Conservation (phyloP, 805 yeast genomes). For the Metschnikowia dekortorum region DNA sequence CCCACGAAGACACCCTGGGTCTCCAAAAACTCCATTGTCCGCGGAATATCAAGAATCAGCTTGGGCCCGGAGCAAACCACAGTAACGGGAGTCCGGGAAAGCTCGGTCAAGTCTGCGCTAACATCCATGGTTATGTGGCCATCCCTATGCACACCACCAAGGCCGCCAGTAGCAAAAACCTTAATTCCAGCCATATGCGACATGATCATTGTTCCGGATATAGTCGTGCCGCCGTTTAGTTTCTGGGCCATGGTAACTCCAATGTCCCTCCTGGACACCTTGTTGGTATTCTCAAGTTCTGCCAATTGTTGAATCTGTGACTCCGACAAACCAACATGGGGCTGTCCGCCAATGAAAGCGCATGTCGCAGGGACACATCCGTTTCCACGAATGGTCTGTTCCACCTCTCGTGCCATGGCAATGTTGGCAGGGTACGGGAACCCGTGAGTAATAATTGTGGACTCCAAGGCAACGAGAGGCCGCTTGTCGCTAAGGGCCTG, state of each 20-base stretch:
- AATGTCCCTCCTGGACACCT: slow-evolving; percentile 78
- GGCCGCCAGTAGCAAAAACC: slow-evolving; percentile 90
- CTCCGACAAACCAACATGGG: slow-evolving; percentile 59
- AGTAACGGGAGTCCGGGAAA: slow-evolving; percentile 76
- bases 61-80: slow-evolving; percentile 95
- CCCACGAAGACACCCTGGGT: slow-evolving; percentile 88
- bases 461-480: slow-evolving; percentile 81
- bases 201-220: slow-evolving; percentile 82
- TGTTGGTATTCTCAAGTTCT: slow-evolving; percentile 37
- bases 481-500: slow-evolving; percentile 52
- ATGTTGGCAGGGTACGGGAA: slow-evolving; percentile 76
- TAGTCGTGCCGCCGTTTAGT: slow-evolving; percentile 83
- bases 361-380: slow-evolving; percentile 85
- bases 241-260: slow-evolving; percentile 61
- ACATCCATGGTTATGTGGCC: slow-evolving; percentile 74
- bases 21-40: slow-evolving; percentile 82
- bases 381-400: slow-evolving; percentile 48
- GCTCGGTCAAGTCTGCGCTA: slow-evolving; percentile 82
- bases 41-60: slow-evolving; percentile 71
- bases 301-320: slow-evolving; percentile 52
- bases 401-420: slow-evolving; percentile 68
- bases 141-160: slow-evolving; percentile 86
- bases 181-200: slow-evolving; percentile 71
- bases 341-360: slow-evolving; percentile 69
- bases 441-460: slow-evolving; percentile 88